Percentiles rank a stretch among this genome's conserved stretches.
phyloP scores from a whole-genome alignment of 2,329 filamentous ascomycete species.

The Zymoseptoria crescenta region DNA sequence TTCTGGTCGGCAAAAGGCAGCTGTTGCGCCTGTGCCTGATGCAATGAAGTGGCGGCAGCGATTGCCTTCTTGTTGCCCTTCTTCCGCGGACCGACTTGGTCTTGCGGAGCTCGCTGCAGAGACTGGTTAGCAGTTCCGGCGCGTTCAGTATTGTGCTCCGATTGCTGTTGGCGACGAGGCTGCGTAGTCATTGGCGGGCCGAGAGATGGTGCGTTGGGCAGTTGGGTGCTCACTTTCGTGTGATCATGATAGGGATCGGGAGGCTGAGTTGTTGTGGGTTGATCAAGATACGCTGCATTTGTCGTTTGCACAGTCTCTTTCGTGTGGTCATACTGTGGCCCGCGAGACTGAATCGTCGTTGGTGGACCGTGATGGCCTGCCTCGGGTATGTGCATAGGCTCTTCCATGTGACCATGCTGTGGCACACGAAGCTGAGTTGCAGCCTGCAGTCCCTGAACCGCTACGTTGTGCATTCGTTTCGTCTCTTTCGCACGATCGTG shows the following conservation, averaged over 20 bases:
- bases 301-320: background rate
- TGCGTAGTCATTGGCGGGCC: background rate
- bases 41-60: background rate
- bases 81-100: background rate
- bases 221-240: background rate
- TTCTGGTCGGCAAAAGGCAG: conserved; percentile 7
- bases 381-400: background rate
- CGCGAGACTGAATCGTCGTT: background rate
- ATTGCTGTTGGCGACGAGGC: background rate
- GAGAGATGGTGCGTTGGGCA: background rate
- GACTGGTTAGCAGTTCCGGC: background rate
- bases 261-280: background rate
- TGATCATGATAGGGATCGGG: background rate
- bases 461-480: background rate
- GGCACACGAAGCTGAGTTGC: background rate
- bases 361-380: background rate
- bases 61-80: background rate
- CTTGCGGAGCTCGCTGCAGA: background rate
- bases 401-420: background rate
- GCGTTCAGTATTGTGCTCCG: conserved; percentile 7
- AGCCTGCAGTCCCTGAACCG: background rate
- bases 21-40: background rate
- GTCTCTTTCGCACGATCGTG: background rate
- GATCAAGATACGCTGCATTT: background rate
- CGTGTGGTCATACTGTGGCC: background rate